Conservation (phyloP, 139 green algal genomes). For the Coelastrella sp. region DNA sequence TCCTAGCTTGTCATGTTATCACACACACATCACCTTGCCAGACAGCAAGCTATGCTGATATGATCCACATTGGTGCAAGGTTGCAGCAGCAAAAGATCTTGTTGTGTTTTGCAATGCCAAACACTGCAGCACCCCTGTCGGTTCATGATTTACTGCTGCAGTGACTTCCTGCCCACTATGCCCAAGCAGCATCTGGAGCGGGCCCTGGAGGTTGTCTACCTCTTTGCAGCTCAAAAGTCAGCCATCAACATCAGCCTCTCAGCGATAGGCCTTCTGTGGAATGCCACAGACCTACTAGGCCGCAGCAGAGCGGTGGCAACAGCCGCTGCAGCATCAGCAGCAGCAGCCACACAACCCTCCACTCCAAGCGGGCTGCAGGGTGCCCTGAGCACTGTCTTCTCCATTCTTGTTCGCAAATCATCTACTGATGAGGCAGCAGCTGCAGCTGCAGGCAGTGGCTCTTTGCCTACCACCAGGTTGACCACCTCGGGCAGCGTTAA, state of each 20-base stretch:
- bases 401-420: background rate
- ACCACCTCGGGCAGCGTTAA: background rate
- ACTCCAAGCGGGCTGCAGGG: background rate
- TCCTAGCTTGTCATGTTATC: too few relatives aligned
- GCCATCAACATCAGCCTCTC: slow-evolving; percentile 94
- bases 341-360: background rate
- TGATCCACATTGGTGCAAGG: too few relatives aligned
- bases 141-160: slow-evolving; percentile 46
- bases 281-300: slow-evolving; percentile 82
- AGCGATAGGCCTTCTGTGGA: slow-evolving; percentile 92
- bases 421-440: background rate
- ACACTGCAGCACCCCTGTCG: too few relatives aligned
- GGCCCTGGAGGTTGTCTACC: slow-evolving; percentile 73
- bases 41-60: too few relatives aligned
- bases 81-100: too few relatives aligned
- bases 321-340: slow-evolving; percentile 10
- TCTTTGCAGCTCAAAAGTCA: slow-evolving; percentile 71
- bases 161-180: slow-evolving; percentile 79
- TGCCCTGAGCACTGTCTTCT: slow-evolving; percentile 16
- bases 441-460: slow-evolving; percentile 6
- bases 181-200: slow-evolving; percentile 59
- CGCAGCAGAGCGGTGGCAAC: slow-evolving; percentile 38
- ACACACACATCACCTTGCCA: too few relatives aligned
- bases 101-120: too few relatives aligned
- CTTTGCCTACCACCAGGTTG: background rate